phyloP scores from a whole-genome alignment of 202 grass and related monocot genomes.

The Setaria italica region DNA sequence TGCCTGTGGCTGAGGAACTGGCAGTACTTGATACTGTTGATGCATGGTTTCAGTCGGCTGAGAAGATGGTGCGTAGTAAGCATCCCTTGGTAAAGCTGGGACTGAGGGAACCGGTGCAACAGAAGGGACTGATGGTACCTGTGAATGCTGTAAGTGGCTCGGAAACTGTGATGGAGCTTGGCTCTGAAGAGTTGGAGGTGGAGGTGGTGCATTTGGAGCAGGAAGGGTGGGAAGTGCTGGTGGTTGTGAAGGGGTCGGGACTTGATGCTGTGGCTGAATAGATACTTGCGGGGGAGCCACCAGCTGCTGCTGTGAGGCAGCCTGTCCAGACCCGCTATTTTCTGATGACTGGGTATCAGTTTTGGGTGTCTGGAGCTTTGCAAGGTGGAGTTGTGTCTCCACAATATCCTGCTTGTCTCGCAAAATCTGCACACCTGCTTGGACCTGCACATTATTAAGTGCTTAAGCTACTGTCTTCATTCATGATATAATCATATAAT shows the following conservation, averaged over 20 bases:
- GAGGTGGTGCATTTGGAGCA: conserved; percentile 53
- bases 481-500: not conserved
- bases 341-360: conserved; percentile 52
- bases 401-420: conserved; percentile 87
- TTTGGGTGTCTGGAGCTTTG: conserved; percentile 65
- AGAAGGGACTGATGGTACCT: conserved; percentile 51
- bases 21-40: conserved; percentile 58
- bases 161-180: conserved; percentile 50
- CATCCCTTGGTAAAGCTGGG: conserved; percentile 54
- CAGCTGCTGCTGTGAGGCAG: conserved; percentile 28
- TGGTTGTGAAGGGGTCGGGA: conserved; percentile 45
- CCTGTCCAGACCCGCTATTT: conserved; percentile 48
- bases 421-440: conserved; percentile 79
- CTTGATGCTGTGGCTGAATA: conserved; percentile 55
- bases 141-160: conserved; percentile 49
- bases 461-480: not conserved
- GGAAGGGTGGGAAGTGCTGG: conserved; percentile 48
- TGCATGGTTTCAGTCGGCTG: conserved; percentile 54
- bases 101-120: conserved; percentile 45
- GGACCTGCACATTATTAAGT: conserved; percentile 60
- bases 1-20: conserved; percentile 52
- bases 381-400: conserved; percentile 77
- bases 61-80: conserved; percentile 46
- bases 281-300: conserved; percentile 36
- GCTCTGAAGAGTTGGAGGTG: conserved; percentile 57